These are phyloP conservation scores for Fistulifera pelliculosa DNA, from an alignment of 108 stramenopile genomes.

Conservation along the genomic window DNA sequence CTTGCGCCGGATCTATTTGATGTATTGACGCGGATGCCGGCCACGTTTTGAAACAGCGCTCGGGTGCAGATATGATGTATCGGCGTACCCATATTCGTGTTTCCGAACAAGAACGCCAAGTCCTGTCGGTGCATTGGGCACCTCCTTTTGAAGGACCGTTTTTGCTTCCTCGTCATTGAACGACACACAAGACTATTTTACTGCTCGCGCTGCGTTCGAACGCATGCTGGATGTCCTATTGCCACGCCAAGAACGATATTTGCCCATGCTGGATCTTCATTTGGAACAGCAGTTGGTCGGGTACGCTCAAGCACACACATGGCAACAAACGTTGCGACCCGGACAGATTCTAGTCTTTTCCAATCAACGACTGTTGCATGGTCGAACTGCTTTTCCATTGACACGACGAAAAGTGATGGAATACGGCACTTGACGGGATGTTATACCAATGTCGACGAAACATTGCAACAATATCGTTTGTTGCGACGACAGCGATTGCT, in stretches of 20 bases:
- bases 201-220: constrained; percentile 64
- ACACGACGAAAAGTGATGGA: constrained; percentile 15
- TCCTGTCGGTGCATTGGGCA: constrained; percentile 62
- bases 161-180: constrained; percentile 17
- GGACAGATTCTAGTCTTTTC: constrained; percentile 72
- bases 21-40: constrained; percentile 32
- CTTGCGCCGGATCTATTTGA: constrained; percentile 57
- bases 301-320: constrained; percentile 57
- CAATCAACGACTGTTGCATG: constrained; percentile 76
- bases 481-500: constrained; percentile 23
- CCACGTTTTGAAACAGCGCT: constrained; percentile 68
- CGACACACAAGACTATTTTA: constrained; percentile 39
- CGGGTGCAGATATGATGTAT: constrained; percentile 67
- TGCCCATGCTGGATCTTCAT: not conserved
- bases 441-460: constrained; percentile 73
- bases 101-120: constrained; percentile 18
- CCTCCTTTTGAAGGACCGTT: constrained; percentile 83
- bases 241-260: constrained; percentile 2
- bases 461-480: constrained; percentile 47
- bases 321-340: constrained; percentile 36
- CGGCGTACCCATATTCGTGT: constrained; percentile 43
- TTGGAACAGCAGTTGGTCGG: constrained; percentile 21
- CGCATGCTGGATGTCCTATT: constrained; percentile 31
- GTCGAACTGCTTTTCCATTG: constrained; percentile 44
- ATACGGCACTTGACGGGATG: constrained; percentile 67